Base-by-base conservation (phyloP, 768 basidiomycete species). In the Mycena crocata region DNA sequence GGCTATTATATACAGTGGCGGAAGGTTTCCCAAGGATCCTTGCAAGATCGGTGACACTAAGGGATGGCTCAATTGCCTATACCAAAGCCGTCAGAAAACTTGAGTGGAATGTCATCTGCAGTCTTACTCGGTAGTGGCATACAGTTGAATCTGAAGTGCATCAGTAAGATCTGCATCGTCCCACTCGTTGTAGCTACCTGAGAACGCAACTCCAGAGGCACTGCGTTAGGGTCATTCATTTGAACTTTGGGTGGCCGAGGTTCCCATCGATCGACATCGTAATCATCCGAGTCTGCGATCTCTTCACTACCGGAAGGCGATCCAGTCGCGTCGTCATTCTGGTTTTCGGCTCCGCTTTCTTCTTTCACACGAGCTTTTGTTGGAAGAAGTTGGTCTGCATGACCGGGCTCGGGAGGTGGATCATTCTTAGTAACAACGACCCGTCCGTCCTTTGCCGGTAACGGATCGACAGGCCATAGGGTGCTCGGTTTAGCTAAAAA, bases 61-160 rank as follows among this genome's bases (percentile, higher is more conserved):
- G 0, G 92, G 91, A 69, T 92, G 90, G 0, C 84, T 84, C 9
- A 93, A 77, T 71, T 89, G 87, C 70, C 86, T 87, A 44, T 26
- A 45, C n/a, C 10, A 23, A 45, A 28, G 26, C 21, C 32, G 34
- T 49, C 31, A 56, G n/a, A 24, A 14, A 31, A 59, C 28, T 3
- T 31, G 13, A 10, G 31, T 8, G 35, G 34, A 15, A 28, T 2
- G 15, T 23, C 13, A n/a, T n/a, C n/a, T n/a, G n/a, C n/a, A n/a
- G 3, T 40, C 86, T 57, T 81, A 91, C 85, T 90, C 89, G 40
- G 89, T 93, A 2, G 89, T 87, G 5, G 90, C 90, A 74, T 94
- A 93, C 17, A 92, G 80, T 76, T 95, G 93, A 19, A 94, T 93
- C 71, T 93, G n/a, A n/a, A n/a, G n/a, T n/a, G n/a, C n/a, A n/a